Conservation (phyloP, 345 rosid genomes). For the Aquilaria malaccensis region DNA sequence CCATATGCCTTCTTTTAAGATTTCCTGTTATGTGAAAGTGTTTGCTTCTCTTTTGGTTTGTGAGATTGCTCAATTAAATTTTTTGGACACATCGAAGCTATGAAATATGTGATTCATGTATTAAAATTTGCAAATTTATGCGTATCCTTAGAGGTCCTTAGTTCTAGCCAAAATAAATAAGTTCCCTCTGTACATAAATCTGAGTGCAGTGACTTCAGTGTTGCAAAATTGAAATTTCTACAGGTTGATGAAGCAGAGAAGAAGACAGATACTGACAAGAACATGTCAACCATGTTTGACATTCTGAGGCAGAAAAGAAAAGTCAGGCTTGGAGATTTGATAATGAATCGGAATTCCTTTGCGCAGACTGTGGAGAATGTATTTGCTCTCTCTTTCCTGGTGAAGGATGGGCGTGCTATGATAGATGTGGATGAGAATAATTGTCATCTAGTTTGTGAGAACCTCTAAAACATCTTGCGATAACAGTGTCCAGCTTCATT, state of each 20-base stretch:
- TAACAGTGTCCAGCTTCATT: too few relatives aligned
- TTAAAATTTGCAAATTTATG: too few relatives aligned
- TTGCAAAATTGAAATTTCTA: constrained; percentile 3
- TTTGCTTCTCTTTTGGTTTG: too few relatives aligned
- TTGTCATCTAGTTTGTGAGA: constrained; percentile 39
- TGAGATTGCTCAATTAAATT: too few relatives aligned
- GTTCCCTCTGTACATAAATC: too few relatives aligned
- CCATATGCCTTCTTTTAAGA: too few relatives aligned
- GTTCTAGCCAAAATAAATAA: too few relatives aligned
- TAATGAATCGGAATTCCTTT: constrained; percentile 39
- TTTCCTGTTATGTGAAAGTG: too few relatives aligned
- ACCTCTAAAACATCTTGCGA: not conserved
- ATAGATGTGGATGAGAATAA: constrained; percentile 25
- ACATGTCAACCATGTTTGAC: constrained; percentile 34
- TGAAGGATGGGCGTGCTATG: constrained; percentile 41
- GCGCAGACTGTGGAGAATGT: constrained; percentile 45
- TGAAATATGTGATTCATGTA: too few relatives aligned
- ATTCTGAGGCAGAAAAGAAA: constrained; percentile 30
- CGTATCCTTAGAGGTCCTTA: too few relatives aligned
- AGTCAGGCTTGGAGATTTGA: constrained; percentile 30
- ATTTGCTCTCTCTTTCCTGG: constrained; percentile 46
- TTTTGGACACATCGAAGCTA: too few relatives aligned
- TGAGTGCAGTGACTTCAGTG: too few relatives aligned
- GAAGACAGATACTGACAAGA: constrained; percentile 26
- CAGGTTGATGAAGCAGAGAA: constrained; percentile 24